Evolutionary conservation across 176 grass and related monocot genomes (phyloP).

Genomic region (Phoenix roebelenii): DNA sequence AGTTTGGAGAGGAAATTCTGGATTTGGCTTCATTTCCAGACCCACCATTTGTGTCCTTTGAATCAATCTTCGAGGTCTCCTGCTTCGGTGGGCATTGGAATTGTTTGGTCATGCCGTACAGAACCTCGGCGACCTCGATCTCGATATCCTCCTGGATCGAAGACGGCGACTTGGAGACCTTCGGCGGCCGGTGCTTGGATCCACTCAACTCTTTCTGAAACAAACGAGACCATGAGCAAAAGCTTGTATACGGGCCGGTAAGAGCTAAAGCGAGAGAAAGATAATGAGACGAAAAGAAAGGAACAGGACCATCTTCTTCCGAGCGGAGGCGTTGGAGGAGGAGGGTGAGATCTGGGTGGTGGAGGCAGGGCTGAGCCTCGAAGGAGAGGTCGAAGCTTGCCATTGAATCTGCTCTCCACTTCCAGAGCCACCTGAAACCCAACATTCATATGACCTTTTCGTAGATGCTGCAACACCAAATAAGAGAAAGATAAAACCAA

Average conservation of each 20-base stretch:
- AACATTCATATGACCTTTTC: constrained; percentile 76
- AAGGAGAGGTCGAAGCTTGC: constrained; percentile 38
- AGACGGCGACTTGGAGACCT: constrained; percentile 57
- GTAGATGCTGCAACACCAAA: constrained; percentile 38
- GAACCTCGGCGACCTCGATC: constrained; percentile 94
- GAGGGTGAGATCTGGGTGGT: constrained; percentile 68
- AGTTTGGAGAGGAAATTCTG: constrained; percentile 50
- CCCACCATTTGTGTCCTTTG: constrained; percentile 23
- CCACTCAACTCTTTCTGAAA: constrained; percentile 52
- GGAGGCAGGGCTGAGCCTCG: constrained; percentile 22
- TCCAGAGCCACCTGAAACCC: constrained; percentile 22
- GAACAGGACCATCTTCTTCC: constrained; percentile 66
- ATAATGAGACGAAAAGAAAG: neutral
- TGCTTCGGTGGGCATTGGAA: constrained; percentile 49
- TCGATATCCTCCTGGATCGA: constrained; percentile 83
- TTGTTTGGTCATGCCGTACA: constrained; percentile 84
- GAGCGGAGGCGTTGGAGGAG: constrained; percentile 37
- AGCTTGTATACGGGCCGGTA: neutral
- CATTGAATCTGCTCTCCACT: constrained; percentile 53
- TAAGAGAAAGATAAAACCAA: neutral
- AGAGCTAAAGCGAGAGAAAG: neutral
- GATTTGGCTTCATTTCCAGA: constrained; percentile 41
- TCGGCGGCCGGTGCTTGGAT: constrained; percentile 26
- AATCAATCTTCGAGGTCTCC: constrained; percentile 51
- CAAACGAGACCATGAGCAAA: neutral